A percentile compares a stretch with the other conserved stretches of the same genome.
Conservation (phyloP, 2,329 filamentous ascomycete genomes). For the Penicillium rolfsii region DNA sequence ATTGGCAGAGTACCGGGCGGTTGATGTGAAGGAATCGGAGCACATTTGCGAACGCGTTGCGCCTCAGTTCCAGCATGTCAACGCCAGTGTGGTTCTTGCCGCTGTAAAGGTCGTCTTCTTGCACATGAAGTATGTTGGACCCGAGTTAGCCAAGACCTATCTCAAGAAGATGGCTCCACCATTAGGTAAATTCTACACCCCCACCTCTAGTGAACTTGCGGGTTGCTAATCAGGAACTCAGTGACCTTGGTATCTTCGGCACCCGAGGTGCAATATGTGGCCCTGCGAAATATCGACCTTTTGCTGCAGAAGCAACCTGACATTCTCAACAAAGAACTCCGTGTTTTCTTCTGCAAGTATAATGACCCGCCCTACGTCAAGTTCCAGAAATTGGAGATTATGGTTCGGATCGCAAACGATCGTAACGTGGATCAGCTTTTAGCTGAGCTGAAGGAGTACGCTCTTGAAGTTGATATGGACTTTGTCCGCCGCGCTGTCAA, state of each 20-base stretch:
- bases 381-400: conserved; percentile 96
- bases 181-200: conserved; percentile 63
- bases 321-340: conserved; percentile 93
- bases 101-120: conserved; percentile 97
- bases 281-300: conserved; percentile 92
- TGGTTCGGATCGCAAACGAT: conserved; percentile 98
- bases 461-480: conserved; percentile 98
- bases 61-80: conserved; percentile 97
- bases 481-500: conserved; percentile 93
- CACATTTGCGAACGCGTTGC: conserved; percentile 96
- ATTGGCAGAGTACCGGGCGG: conserved; percentile 81
- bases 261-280: conserved; percentile 97
- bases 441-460: conserved; percentile 94
- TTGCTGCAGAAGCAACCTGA: conserved; percentile 94
- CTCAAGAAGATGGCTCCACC: conserved; percentile 99
- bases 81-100: conserved; percentile 94
- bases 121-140: conserved; percentile 84
- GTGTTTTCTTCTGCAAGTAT: conserved; percentile 99
- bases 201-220: conserved; percentile 2
- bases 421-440: conserved; percentile 94
- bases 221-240: conserved; percentile 45
- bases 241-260: conserved; percentile 95
- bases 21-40: conserved; percentile 93
- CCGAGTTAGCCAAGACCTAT: conserved; percentile 80
- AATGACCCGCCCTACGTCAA: conserved; percentile 98